Conservation (phyloP, 73 alveolate genomes). For the Halteria grandinella region DNA sequence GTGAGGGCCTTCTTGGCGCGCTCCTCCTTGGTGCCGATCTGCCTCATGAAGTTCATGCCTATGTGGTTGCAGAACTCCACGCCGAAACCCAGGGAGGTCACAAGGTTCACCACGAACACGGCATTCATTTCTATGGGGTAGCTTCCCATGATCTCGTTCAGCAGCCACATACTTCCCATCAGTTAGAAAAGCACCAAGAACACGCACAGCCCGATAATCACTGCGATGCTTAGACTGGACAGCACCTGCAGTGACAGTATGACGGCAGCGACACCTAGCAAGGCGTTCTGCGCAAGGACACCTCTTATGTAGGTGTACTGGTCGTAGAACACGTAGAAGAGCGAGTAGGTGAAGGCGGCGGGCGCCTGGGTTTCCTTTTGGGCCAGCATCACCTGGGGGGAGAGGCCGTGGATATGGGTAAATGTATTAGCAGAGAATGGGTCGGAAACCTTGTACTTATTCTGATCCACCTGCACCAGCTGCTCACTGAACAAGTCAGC, state of each 20-base stretch:
- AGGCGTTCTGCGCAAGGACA: constrained; percentile 80
- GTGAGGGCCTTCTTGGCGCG: constrained; percentile 85
- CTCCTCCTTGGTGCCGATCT: constrained; percentile 78
- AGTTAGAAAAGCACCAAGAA: constrained; percentile 84
- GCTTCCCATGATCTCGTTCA: constrained; percentile 82
- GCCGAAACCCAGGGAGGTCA: constrained; percentile 88
- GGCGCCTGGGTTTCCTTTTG: constrained; percentile 59
- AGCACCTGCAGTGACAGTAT: constrained; percentile 85
- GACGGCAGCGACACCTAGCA: constrained; percentile 91
- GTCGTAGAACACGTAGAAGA: constrained; percentile 92
- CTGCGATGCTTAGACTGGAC: constrained; percentile 75
- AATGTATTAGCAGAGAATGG: no score
- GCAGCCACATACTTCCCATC: constrained; percentile 83
- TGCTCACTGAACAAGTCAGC: constrained; percentile 68
- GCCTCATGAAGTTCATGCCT: constrained; percentile 83
- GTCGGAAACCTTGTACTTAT: no score
- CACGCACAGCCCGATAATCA: constrained; percentile 82
- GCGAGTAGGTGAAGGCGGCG: constrained; percentile 89
- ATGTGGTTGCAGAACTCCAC: constrained; percentile 96
- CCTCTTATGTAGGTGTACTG: constrained; percentile 93
- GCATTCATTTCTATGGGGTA: constrained; percentile 93
- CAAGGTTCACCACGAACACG: constrained; percentile 91
- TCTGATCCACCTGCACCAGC: constrained; percentile 56
- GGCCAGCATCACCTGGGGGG: no score
- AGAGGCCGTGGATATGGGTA: no score